These are phyloP conservation scores for Boletus barrowsii DNA, from an alignment of 768 basidiomycete species.

Conservation along the genomic window DNA sequence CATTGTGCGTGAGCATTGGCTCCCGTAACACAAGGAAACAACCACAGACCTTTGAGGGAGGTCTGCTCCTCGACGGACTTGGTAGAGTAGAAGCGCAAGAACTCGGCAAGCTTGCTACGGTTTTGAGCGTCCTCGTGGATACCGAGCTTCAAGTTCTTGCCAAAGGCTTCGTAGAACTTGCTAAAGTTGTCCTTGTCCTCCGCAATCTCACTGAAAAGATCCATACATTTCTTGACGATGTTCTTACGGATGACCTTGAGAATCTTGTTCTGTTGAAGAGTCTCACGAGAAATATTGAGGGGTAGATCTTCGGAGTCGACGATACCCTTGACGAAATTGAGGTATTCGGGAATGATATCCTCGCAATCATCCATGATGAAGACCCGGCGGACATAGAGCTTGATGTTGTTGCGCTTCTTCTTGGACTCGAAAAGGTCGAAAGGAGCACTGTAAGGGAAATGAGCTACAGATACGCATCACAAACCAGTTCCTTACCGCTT, in stretches of 20 bases:
- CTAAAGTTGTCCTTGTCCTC: conserved; percentile 99
- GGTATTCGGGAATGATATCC: conserved; percentile 98
- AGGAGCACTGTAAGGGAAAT: conserved; percentile 63
- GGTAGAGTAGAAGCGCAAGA: conserved; percentile 97
- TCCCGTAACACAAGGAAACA: not conserved
- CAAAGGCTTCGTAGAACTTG: conserved; percentile 98
- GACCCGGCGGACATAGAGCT: conserved; percentile 99
- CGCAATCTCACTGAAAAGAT: conserved; percentile 91
- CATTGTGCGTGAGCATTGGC: not conserved
- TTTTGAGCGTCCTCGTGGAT: conserved; percentile 99
- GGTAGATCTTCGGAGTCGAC: conserved; percentile 99
- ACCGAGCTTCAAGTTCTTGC: conserved; percentile 99
- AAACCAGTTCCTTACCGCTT: conserved; percentile 64
- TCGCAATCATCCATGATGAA: conserved; percentile 99
- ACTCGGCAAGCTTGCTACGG: conserved; percentile 98
- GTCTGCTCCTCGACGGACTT: conserved; percentile 87
- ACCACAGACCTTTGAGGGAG: conserved; percentile 80
- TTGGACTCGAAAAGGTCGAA: conserved; percentile 99
- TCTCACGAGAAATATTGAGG: conserved; percentile 99
- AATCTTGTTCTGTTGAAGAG: conserved; percentile 99
- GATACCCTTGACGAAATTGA: conserved; percentile 99
- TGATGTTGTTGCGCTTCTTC: conserved; percentile 99
- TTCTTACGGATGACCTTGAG: conserved; percentile 99
- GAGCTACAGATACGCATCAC: not conserved
- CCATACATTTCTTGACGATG: conserved; percentile 97